Evolutionary conservation across 805 yeast genomes (phyloP).

Genomic region (Pichia cephalocereana): DNA sequence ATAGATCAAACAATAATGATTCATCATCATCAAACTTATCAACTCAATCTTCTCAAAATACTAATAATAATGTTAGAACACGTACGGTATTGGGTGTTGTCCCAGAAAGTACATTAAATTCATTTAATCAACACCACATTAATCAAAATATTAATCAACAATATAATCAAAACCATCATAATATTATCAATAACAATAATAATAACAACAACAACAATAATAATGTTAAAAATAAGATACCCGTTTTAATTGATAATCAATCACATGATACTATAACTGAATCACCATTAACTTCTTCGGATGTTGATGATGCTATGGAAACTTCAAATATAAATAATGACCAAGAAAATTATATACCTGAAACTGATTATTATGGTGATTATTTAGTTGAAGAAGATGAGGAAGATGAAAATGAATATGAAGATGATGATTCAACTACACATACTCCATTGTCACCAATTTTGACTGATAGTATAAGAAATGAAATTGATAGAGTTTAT

Average conservation of each 20-base stretch:
- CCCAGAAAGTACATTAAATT: conserved; percentile 20
- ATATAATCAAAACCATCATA: not conserved
- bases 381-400: conserved; percentile 9
- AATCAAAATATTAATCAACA: not conserved
- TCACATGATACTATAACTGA: not conserved
- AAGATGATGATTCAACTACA: conserved; percentile 28
- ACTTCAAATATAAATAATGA: not conserved
- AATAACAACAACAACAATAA: conserved; percentile 1
- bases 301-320: conserved; percentile 3
- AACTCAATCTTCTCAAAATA: not conserved
- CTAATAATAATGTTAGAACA: conserved; percentile 5
- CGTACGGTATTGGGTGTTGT: conserved; percentile 24
- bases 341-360: conserved; percentile 2
- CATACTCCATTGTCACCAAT: conserved; percentile 51
- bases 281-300: not conserved
- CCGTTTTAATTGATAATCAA: conserved; percentile 11
- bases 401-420: conserved; percentile 16
- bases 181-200: conserved; percentile 1
- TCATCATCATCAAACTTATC: not conserved
- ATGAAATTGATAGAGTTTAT: conserved; percentile 44
- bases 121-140: not conserved
- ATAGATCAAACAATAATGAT: not conserved
- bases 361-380: conserved; percentile 1
- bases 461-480: conserved; percentile 38
- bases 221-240: conserved; percentile 8